Evolutionary conservation across 257 asterid genomes (phyloP), one percentile per base, ranked within the genome.

Genomic region (Solanum corneliomulleri): DNA sequence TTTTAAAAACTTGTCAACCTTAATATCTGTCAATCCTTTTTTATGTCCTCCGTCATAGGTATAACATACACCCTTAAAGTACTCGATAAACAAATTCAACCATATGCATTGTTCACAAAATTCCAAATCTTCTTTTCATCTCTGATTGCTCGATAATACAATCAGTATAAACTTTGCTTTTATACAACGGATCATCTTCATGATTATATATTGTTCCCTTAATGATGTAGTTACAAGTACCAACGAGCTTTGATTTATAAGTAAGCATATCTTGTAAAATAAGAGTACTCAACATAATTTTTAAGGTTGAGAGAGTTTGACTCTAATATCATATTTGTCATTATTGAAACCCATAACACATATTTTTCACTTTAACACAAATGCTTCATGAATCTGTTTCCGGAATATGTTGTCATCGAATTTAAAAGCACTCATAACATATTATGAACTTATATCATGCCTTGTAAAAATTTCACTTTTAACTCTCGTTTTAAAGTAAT

Each of bases 401-500:
- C 11, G 2, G 16, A 3, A 27, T 35, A 72, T 72, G 18, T 15
- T 29, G 37, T 72, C 4, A 72, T 72, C 16, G 5, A 72, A 72
- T 35, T 0, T 9, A 33, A 33, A 33, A 33, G 0, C 2, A 0
- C 4, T 4, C 0, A 2, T 9, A 8, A 1, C 27, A 72, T 35
- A 10, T 9, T 35, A 11, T 35, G 2, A 20, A 35, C 8, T 35
- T 72, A 35, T 72, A 15, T 52, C 18, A 16, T 52, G 1, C 3
- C 23, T 71, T 33, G 9, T 35, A 33, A 35, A 35, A 71, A 4
- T 5, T 71, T 35, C 27, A 10, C 16, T 69, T 35, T 35, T 5
- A 4, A 35, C 16, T 72, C 2, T 35, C 16, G 20, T 20, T 35
- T 1, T 9, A 4, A 35, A 4, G 5, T 70, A 13, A 1, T 70